Evolutionary conservation across 164 flowering plant species (phyloP).

Genomic region (Vitis rupestris): DNA sequence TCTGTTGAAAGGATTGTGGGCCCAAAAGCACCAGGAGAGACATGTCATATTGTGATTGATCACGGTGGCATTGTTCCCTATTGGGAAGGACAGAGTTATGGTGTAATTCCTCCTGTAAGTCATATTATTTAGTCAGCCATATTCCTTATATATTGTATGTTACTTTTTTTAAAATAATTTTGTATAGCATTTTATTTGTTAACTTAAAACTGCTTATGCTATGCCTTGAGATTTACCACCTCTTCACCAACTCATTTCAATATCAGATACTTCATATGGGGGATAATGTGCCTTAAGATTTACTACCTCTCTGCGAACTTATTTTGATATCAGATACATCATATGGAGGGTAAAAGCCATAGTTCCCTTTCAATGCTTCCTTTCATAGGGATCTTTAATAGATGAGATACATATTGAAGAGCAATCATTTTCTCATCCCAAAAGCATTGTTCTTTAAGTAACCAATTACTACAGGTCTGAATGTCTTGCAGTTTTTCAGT

Average conservation of each 20-base stretch:
- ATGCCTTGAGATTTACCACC: not conserved
- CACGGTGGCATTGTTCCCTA: slow-evolving; percentile 97
- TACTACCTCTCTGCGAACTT: too few species aligned
- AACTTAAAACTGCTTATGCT: too few species aligned
- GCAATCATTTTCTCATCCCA: not conserved
- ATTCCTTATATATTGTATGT: not conserved
- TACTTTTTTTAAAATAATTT: not conserved
- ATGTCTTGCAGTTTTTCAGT: not conserved
- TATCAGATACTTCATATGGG: not conserved
- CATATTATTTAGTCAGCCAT: not conserved
- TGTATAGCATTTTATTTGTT: too few species aligned
- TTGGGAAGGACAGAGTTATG: slow-evolving; percentile 99
- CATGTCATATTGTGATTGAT: slow-evolving; percentile 96
- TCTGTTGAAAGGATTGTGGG: slow-evolving; percentile 97
- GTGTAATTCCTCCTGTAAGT: slow-evolving; percentile 97
- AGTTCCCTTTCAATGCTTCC: not conserved
- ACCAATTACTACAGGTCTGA: not conserved
- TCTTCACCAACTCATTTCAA: not conserved
- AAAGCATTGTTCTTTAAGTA: not conserved
- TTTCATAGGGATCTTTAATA: not conserved
- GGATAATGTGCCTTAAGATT: not conserved
- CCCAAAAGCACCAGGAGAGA: slow-evolving; percentile 95
- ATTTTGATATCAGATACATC: too few species aligned
- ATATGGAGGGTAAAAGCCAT: too few species aligned
- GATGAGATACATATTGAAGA: not conserved